Conservation (phyloP, 1,139 yeast genomes). For the Lodderomyces pseudojiufengensis region DNA sequence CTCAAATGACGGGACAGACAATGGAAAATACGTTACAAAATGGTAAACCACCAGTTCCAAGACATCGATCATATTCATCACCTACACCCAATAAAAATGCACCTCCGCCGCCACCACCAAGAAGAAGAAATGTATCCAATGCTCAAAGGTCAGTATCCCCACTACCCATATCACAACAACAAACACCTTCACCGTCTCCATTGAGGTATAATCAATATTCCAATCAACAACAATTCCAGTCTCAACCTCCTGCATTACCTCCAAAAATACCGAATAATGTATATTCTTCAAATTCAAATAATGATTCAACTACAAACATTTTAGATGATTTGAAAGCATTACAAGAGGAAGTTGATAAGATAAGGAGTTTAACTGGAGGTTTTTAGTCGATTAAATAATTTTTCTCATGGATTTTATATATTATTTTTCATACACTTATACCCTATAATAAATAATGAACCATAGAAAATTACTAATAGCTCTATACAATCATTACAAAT, state of each 20-base stretch:
- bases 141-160: slow-evolving; percentile 12
- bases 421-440: background rate
- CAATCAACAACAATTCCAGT: slow-evolving; percentile 1
- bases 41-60: slow-evolving; percentile 26
- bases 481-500: background rate
- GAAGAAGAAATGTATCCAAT: slow-evolving; percentile 21
- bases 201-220: background rate
- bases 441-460: no score
- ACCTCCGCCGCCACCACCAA: slow-evolving; percentile 42
- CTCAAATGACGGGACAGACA: slow-evolving; percentile 46
- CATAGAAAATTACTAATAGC: no score
- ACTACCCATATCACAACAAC: slow-evolving; percentile 6
- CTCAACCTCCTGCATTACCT: slow-evolving; percentile 30
- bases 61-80: slow-evolving; percentile 42
- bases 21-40: slow-evolving; percentile 37
- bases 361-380: slow-evolving; percentile 49
- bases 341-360: slow-evolving; percentile 62
- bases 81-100: slow-evolving; percentile 32
- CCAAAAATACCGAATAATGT: slow-evolving; percentile 24
- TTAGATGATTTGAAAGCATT: slow-evolving; percentile 59
- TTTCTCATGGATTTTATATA: background rate
- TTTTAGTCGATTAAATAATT: slow-evolving; percentile 23
- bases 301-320: slow-evolving; percentile 47
- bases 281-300: slow-evolving; percentile 13
- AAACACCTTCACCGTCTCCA: background rate